Evolutionary conservation across 208 protist genomes (phyloP), one percentile per base, ranked within the genome.

Genomic region (Wallacemonas collosoma): DNA sequence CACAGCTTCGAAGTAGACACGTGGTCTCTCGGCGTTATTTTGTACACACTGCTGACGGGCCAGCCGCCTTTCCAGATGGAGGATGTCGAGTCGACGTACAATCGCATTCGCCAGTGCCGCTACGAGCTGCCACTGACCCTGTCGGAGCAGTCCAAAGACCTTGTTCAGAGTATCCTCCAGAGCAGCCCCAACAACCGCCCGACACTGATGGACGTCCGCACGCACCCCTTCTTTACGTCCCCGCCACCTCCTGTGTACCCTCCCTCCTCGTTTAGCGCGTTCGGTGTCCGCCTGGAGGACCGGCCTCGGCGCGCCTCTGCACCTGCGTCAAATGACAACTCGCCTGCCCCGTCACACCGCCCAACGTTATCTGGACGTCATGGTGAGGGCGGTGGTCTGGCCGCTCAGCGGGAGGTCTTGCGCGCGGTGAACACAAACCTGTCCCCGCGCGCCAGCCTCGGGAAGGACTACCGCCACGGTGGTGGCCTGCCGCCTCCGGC

Each of bases 1-100:
- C 98, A 99, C 88, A 97, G 91, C 66, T 99, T 92, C 76, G 97
- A 99, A 78, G 98, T 99, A 5, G 98, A 99, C 83, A 90, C 98
- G 51, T 99, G 98, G 99, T 94, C 96, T 9, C 85, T 99, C 12
- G 99, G 98, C 48, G 98, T 99, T 35, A 99, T 99, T 63, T 72
- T 99, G 61, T 99, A 99, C 87, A 99, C 98, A 39, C 75, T 99
- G 14, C 79, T 99, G 15, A 85, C 98, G n/a, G 99, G 99, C 40
- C 88, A 95, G 67, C 98, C 98, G 45, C 99, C 99, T 2, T 99
- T 99, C 79, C 97, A 99, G 86, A 99, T 98, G 50, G 78, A 73
- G 14, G 90, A 98, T 70, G 90, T 99, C 6, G 98, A 99, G 79
- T 82, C 83, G 7, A 99, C 98, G 26, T 99, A 99, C 86, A 84